These are phyloP conservation scores for Aphanoascus verrucosus DNA, from an alignment of 2,329 filamentous ascomycete species.

Conservation along the genomic window DNA sequence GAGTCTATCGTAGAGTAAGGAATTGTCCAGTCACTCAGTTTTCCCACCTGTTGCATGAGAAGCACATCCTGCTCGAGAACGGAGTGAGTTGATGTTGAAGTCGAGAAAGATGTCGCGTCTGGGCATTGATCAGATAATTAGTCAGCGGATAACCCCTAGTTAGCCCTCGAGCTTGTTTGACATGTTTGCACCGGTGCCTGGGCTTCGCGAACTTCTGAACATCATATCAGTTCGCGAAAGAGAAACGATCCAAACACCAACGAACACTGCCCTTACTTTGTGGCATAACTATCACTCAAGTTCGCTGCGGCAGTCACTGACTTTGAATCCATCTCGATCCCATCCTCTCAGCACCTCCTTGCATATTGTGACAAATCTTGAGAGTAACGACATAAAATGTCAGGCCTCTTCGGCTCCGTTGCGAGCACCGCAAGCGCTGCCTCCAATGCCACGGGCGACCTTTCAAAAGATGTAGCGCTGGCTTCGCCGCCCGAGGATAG, in stretches of 20 bases:
- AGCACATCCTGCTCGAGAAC: neutral
- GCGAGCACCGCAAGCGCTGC: slow-evolving; percentile 43
- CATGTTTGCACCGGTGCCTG: slow-evolving; percentile 10
- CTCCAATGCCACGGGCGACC: slow-evolving; percentile 67
- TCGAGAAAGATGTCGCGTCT: neutral
- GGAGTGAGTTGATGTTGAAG: neutral
- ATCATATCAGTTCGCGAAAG: neutral
- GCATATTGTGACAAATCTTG: neutral
- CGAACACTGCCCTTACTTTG: too few species aligned
- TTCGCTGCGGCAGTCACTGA: too few species aligned
- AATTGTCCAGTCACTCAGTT: too few species aligned
- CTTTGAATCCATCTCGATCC: too few species aligned
- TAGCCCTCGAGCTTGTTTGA: slow-evolving; percentile 10
- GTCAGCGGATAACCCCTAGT: too few species aligned
- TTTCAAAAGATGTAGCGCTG: slow-evolving; percentile 77
- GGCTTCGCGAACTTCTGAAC: neutral
- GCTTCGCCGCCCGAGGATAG: slow-evolving; percentile 73
- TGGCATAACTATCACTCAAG: too few species aligned
- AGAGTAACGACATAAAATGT: slow-evolving; percentile 8
- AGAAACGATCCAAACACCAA: neutral
- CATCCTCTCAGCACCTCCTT: too few species aligned
- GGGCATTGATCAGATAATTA: neutral
- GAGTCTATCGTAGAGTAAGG: too few species aligned
- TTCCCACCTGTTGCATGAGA: neutral
- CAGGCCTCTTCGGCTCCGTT: slow-evolving; percentile 17